Percentiles rank a stretch among this genome's conserved stretches.
phyloP scores from a whole-genome alignment of 2,329 filamentous ascomycete species.

The Dothistroma pini region DNA sequence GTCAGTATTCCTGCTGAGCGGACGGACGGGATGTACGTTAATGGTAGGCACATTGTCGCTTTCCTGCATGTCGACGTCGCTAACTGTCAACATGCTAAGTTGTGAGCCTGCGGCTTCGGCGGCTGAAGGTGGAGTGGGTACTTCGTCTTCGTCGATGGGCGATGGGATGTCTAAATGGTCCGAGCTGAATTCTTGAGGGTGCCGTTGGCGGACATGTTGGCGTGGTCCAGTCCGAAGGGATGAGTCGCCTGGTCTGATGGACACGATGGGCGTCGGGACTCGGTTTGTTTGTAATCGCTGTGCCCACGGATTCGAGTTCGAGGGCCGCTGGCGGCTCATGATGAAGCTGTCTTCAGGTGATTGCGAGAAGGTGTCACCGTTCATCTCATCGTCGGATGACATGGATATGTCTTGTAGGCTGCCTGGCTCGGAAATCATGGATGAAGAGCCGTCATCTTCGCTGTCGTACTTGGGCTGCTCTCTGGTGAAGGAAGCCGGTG shows the following conservation, averaged over 20 bases:
- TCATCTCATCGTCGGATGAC: conserved; percentile 28
- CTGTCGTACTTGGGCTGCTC: conserved; percentile 31
- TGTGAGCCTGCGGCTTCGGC: conserved; percentile 35
- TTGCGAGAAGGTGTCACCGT: conserved; percentile 23
- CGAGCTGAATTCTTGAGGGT: conserved; percentile 31
- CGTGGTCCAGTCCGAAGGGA: conserved; percentile 20
- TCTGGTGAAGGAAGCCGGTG: conserved; percentile 21
- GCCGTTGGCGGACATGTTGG: conserved; percentile 31
- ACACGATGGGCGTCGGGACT: conserved; percentile 27
- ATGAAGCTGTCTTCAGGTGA: conserved; percentile 19
- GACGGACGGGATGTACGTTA: conserved; percentile 22
- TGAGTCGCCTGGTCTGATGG: conserved; percentile 22
- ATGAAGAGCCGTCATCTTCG: conserved; percentile 30
- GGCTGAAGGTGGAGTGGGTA: conserved; percentile 33
- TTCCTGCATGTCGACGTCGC: conserved; percentile 36
- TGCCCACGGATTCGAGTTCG: conserved; percentile 20
- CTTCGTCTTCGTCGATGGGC: conserved; percentile 36
- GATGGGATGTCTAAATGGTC: conserved; percentile 34
- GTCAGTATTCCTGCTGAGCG: conserved; percentile 13
- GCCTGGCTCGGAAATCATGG: conserved; percentile 32
- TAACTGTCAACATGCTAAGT: conserved; percentile 35
- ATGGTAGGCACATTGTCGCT: conserved; percentile 22
- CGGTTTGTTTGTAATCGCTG: conserved; percentile 23
- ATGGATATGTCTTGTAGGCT: conserved; percentile 30
- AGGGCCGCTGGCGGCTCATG: conserved; percentile 7